Percentiles rank a stretch among this genome's conserved stretches.
Evolutionary conservation across 1,284 basidiomycete genomes (phyloP).

Genomic region (Tausonia pullulans): DNA sequence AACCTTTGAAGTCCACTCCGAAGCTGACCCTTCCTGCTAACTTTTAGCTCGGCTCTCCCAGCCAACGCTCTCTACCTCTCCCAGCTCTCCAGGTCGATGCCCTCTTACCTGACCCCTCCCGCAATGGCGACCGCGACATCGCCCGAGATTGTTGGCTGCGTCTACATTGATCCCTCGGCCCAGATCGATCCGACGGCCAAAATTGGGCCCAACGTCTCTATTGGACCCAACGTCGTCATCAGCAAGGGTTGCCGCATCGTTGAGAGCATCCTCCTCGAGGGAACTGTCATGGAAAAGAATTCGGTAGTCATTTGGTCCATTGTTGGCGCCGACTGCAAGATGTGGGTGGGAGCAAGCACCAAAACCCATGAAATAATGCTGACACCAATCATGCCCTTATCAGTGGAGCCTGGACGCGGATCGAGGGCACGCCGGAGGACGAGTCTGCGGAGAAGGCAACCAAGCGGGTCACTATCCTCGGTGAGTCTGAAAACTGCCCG

Average conservation of each 20-base stretch:
- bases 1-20: not conserved
- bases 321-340: conserved; percentile 33
- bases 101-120: conserved; percentile 23
- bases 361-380: not conserved
- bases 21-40: not conserved
- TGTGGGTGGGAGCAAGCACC: not conserved
- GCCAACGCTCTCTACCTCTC: conserved; percentile 38
- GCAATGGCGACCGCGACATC: conserved; percentile 19
- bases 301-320: conserved; percentile 30
- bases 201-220: conserved; percentile 25
- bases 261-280: conserved; percentile 40
- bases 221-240: conserved; percentile 33
- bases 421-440: conserved; percentile 37
- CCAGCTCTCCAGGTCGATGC: conserved; percentile 27
- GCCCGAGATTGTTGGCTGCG: conserved; percentile 35
- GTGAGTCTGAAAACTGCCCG: conserved; percentile 22
- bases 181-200: conserved; percentile 36
- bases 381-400: not conserved
- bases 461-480: conserved; percentile 39
- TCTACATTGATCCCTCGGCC: conserved; percentile 38
- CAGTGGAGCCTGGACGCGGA: conserved; percentile 37
- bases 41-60: conserved; percentile 37
- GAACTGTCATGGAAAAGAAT: conserved; percentile 32
- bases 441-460: conserved; percentile 22
- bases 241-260: conserved; percentile 39